Percentiles rank a stretch among this genome's conserved stretches.
Evolutionary conservation across 2,329 filamentous ascomycete genomes (phyloP).

Genomic region (Neoscytalidium dimidiatum): DNA sequence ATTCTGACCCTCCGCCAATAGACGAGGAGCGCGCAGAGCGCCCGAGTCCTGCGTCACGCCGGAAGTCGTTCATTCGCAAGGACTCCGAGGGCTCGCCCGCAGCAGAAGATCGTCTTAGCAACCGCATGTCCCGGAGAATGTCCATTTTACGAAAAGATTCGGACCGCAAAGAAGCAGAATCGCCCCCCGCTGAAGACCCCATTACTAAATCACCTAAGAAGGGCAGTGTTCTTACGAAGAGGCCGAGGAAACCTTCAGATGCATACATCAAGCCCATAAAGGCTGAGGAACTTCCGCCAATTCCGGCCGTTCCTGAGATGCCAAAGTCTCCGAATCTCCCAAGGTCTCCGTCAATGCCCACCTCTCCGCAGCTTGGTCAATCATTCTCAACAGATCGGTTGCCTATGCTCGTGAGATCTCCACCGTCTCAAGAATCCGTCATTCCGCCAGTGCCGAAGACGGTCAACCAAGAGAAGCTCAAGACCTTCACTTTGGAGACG

Average conservation of each 20-base stretch:
- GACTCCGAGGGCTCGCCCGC: constrained; percentile 21
- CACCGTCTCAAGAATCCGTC: constrained; percentile 36
- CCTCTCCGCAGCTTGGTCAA: constrained; percentile 28
- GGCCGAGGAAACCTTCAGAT: constrained; percentile 32
- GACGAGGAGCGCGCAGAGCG: constrained; percentile 5
- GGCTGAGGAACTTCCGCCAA: constrained; percentile 8
- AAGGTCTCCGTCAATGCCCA: constrained; percentile 13
- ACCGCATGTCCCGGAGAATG: constrained; percentile 9
- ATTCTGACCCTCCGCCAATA: constrained; percentile 4
- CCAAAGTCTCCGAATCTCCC: background rate
- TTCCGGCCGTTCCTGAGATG: background rate
- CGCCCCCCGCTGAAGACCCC: background rate
- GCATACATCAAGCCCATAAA: constrained; percentile 12
- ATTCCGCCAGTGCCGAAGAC: constrained; percentile 47
- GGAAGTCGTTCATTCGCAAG: constrained; percentile 17
- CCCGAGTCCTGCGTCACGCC: background rate
- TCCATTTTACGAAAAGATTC: constrained; percentile 12
- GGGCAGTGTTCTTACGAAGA: constrained; percentile 33
- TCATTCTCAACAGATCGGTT: constrained; percentile 53
- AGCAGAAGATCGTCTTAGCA: constrained; percentile 18
- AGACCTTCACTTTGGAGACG: constrained; percentile 33
- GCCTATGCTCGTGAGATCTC: constrained; percentile 37
- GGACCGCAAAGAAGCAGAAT: constrained; percentile 10
- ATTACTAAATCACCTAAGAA: constrained; percentile 21
- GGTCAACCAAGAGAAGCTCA: constrained; percentile 42